A percentile compares a stretch with the other conserved stretches of the same genome.
These are phyloP conservation scores for Cyclotella baltica DNA, from an alignment of 108 stramenopile species.

Conservation along the genomic window DNA sequence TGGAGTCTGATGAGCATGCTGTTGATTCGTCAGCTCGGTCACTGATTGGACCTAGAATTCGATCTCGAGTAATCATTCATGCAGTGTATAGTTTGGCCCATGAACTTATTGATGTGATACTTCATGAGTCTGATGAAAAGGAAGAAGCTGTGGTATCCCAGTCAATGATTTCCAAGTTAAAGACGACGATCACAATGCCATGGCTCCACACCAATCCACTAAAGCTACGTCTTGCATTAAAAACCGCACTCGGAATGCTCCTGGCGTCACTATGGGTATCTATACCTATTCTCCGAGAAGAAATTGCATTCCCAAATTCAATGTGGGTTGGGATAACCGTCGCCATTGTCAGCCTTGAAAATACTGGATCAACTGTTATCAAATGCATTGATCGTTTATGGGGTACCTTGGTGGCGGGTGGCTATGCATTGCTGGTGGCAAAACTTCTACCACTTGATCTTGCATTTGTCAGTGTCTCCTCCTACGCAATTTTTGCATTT, in stretches of 20 bases:
- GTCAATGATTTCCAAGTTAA: background rate
- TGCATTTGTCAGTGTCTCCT: slow-evolving; percentile 30
- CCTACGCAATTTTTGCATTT: slow-evolving; percentile 49
- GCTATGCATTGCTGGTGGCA: slow-evolving; percentile 46
- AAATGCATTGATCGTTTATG: slow-evolving; percentile 61
- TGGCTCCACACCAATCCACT: slow-evolving; percentile 48
- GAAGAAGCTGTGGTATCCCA: background rate
- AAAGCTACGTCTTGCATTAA: slow-evolving; percentile 52
- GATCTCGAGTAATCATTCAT: slow-evolving; percentile 30
- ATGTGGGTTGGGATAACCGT: slow-evolving; percentile 64
- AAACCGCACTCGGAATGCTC: slow-evolving; percentile 57
- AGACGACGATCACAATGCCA: slow-evolving; percentile 11
- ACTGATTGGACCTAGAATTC: slow-evolving; percentile 23
- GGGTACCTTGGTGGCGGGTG: slow-evolving; percentile 59
- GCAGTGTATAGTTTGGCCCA: slow-evolving; percentile 42
- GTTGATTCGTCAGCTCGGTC: slow-evolving; percentile 30
- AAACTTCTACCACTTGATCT: slow-evolving; percentile 47
- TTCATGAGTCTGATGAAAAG: slow-evolving; percentile 4
- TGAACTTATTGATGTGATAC: slow-evolving; percentile 37
- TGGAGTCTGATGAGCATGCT: slow-evolving; percentile 1
- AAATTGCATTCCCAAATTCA: slow-evolving; percentile 45
- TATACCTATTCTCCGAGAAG: slow-evolving; percentile 46
- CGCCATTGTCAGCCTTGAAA: slow-evolving; percentile 54
- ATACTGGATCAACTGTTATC: slow-evolving; percentile 44
- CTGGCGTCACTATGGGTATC: slow-evolving; percentile 57